phyloP scores from a whole-genome alignment of 176 grass and related monocot species.

The Rhynchospora tenuis region DNA sequence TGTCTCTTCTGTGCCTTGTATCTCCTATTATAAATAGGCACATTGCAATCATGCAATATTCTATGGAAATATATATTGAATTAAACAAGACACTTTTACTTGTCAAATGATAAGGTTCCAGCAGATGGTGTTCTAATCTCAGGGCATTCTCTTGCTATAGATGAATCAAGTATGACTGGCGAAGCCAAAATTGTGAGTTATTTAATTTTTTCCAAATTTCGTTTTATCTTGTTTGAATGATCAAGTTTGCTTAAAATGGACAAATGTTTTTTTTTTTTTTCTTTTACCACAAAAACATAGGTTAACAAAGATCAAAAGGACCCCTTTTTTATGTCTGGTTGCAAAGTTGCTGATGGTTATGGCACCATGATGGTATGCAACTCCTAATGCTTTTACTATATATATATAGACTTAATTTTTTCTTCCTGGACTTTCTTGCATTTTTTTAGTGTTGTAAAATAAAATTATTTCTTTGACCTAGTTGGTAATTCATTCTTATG shows the following conservation, averaged over 20 bases:
- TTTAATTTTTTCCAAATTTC: neutral
- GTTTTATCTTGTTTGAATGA: neutral
- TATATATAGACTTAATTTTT: conserved; percentile 18
- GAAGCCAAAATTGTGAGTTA: conserved; percentile 79
- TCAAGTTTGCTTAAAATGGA: conserved; percentile 12
- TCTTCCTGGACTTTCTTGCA: conserved; percentile 15
- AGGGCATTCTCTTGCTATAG: conserved; percentile 94
- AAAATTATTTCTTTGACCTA: conserved; percentile 27
- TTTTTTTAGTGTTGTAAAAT: neutral
- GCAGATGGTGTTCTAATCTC: conserved; percentile 87
- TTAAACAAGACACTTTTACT: conserved; percentile 5
- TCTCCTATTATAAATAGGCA: neutral
- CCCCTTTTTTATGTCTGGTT: conserved; percentile 95
- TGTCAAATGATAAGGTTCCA: conserved; percentile 48
- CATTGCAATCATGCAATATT: neutral
- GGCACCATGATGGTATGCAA: conserved; percentile 88
- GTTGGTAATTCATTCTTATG: conserved; percentile 19
- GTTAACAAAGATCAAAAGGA: conserved; percentile 79
- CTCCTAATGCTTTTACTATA: conserved; percentile 19
- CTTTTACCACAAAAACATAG: conserved; percentile 24
- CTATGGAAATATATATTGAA: neutral
- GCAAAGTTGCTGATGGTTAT: conserved; percentile 96
- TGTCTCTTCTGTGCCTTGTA: neutral
- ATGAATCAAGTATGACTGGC: conserved; percentile 98
- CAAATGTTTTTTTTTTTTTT: neutral